phyloP scores from a whole-genome alignment of 2,329 filamentous ascomycete species.

The Orbilia oligospora region DNA sequence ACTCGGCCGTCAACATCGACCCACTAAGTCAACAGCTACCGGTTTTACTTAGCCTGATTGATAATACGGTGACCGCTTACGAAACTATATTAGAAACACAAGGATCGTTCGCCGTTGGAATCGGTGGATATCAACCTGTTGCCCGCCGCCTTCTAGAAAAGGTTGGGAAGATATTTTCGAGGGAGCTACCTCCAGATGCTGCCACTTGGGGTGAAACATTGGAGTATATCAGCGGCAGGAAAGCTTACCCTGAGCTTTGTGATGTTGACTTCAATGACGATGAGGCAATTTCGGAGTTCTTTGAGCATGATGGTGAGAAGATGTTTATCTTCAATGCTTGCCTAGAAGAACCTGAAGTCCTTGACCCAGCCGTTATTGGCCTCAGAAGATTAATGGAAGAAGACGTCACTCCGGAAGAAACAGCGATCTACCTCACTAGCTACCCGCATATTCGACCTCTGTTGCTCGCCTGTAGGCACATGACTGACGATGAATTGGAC shows the following conservation, averaged over 20 bases:
- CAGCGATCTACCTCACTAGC: constrained; percentile 46
- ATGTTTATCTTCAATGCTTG: constrained; percentile 57
- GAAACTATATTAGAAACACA: constrained; percentile 57
- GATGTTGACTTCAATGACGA: constrained; percentile 54
- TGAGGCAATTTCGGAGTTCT: constrained; percentile 47
- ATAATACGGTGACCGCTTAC: constrained; percentile 52
- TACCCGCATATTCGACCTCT: constrained; percentile 52
- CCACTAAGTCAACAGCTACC: constrained; percentile 55
- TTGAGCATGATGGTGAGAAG: constrained; percentile 50
- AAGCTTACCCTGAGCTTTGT: constrained; percentile 42
- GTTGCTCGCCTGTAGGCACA: constrained; percentile 49
- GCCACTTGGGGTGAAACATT: constrained; percentile 55
- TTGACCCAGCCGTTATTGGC: constrained; percentile 44
- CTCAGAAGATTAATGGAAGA: constrained; percentile 49
- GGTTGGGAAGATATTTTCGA: constrained; percentile 51
- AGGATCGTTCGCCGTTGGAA: constrained; percentile 53
- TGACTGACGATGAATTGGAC: constrained; percentile 55
- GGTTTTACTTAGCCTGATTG: constrained; percentile 43
- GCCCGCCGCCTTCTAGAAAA: constrained; percentile 49
- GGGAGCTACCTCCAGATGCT: constrained; percentile 47
- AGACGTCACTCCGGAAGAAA: constrained; percentile 56
- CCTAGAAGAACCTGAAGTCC: constrained; percentile 50
- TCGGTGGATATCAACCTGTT: constrained; percentile 56
- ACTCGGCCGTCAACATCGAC: constrained; percentile 48
- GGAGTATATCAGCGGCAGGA: constrained; percentile 47